Evolutionary conservation across 352 stramenopile species (phyloP), one percentile per base, ranked within the genome.

Genomic region (Phytophthora sp.): DNA sequence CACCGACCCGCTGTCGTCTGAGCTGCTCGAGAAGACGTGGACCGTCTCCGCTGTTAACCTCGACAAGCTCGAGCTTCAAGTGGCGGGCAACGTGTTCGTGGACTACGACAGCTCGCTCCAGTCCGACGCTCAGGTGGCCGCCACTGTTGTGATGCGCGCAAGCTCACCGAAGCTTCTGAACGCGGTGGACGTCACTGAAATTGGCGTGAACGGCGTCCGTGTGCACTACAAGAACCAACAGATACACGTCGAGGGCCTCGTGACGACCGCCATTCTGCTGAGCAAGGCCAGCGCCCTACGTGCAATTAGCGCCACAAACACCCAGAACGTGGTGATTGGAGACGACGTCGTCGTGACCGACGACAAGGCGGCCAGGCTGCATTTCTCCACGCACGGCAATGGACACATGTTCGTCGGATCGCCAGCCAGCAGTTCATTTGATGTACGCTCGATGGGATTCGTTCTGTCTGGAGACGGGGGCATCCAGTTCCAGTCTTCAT

Each of bases 161-260:
- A 75, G 69, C 45, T 64, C 30, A 1, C 16, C 50, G 2, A 55
- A 66, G 35, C 31, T 82, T 45, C 54, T 82, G 8, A 47, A 76
- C 4, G 53, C 66, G 7, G 63, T 78, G 29, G 61, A 76, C 20
- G 71, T 79, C 27, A 56, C 12, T 4, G 27, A 53, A 15, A 57
- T 66, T 54, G 45, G 12, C 8, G 51, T 18, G 49, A 30, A 61
- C 9, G 50, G 56, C 20, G 58, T 86, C 31, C 73, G 66, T 24
- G 56, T 88, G 21, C 74, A 72, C 39, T 76, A 83, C 62, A 78
- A 74, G 70, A 80, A 84, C 69, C 50, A 78, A 33, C 55, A 76
- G 20, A 42, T 69, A 11, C 53, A 78, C 35, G 63, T 63, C 13
- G 54, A 66, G 13, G 71, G 76, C 1, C 69, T 73, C 20, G 46